Conservation (phyloP, 2,329 filamentous ascomycete species). For the Cladorrhinum sp. region DNA sequence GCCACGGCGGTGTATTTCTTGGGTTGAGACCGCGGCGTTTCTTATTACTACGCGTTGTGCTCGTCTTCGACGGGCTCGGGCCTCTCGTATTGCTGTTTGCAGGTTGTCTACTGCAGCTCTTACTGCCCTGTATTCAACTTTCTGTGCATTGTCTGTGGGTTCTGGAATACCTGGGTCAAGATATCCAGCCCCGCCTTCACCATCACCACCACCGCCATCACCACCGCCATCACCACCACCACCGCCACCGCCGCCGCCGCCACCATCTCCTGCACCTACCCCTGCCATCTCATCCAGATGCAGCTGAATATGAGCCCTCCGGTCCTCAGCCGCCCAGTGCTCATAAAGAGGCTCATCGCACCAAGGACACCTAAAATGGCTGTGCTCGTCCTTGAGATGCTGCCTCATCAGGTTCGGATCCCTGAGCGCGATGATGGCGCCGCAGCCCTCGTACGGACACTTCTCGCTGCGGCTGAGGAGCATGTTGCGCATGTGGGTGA, state of each 20-base stretch:
- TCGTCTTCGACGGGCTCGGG: no score
- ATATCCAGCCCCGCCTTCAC: no score
- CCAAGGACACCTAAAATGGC: conserved; percentile 35
- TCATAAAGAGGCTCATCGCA: conserved; percentile 34
- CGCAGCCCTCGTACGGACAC: conserved; percentile 41
- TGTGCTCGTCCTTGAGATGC: conserved; percentile 38
- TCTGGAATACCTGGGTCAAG: no score
- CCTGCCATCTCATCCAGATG: neutral
- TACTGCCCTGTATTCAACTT: no score
- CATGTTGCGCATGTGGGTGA: conserved; percentile 35
- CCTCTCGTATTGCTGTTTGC: no score
- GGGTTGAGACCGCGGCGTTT: no score
- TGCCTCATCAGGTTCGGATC: conserved; percentile 32
- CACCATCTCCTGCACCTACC: neutral
- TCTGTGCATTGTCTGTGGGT: no score
- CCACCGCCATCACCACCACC: neutral
- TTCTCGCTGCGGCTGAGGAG: conserved; percentile 34
- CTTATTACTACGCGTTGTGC: no score
- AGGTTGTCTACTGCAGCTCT: no score
- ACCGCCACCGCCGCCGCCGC: neutral
- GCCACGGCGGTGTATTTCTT: no score
- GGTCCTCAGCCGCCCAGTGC: conserved; percentile 30
- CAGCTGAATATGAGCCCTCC: neutral
- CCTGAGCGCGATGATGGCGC: conserved; percentile 32
- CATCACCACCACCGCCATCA: no score